phyloP scores from a whole-genome alignment of 805 yeast genomes.

The Barnettozyma californica region DNA sequence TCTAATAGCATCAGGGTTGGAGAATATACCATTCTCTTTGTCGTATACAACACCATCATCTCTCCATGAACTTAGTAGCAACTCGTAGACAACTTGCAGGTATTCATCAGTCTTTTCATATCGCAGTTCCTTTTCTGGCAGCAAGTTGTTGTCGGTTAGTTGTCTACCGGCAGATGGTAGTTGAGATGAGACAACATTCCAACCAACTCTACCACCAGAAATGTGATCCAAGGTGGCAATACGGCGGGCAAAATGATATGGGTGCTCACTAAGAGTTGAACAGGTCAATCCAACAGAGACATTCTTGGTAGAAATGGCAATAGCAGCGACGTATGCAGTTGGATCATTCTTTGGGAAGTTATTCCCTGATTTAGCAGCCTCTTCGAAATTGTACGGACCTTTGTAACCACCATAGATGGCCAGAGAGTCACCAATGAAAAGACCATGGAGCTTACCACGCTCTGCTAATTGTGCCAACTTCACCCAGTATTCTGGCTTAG shows the following conservation, averaged over 20 bases:
- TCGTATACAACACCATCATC: slow-evolving; percentile 32
- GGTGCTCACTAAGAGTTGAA: slow-evolving; percentile 40
- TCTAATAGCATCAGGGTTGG: slow-evolving; percentile 37
- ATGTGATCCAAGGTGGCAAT: slow-evolving; percentile 41
- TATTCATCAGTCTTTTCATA: slow-evolving; percentile 40
- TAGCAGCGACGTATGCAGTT: slow-evolving; percentile 30
- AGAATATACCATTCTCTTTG: slow-evolving; percentile 27
- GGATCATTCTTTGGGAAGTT: slow-evolving; percentile 32
- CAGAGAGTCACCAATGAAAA: slow-evolving; percentile 35
- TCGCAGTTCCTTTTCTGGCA: slow-evolving; percentile 38
- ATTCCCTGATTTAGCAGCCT: slow-evolving; percentile 28
- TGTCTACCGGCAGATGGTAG: slow-evolving; percentile 41
- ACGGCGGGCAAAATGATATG: slow-evolving; percentile 40
- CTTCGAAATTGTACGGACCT: slow-evolving; percentile 30
- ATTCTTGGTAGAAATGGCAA: slow-evolving; percentile 38
- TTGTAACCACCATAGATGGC: slow-evolving; percentile 35
- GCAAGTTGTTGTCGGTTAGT: slow-evolving; percentile 30
- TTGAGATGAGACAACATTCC: slow-evolving; percentile 42
- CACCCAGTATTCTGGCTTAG: slow-evolving; percentile 33
- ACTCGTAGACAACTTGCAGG: slow-evolving; percentile 35
- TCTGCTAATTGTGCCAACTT: slow-evolving; percentile 34
- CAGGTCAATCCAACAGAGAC: slow-evolving; percentile 39
- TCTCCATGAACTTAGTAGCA: slow-evolving; percentile 39
- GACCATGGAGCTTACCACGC: slow-evolving; percentile 32
- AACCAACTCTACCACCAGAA: slow-evolving; percentile 41